Evolutionary conservation across 352 stramenopile species (phyloP).

Genomic region (Phytopythium sindhum): DNA sequence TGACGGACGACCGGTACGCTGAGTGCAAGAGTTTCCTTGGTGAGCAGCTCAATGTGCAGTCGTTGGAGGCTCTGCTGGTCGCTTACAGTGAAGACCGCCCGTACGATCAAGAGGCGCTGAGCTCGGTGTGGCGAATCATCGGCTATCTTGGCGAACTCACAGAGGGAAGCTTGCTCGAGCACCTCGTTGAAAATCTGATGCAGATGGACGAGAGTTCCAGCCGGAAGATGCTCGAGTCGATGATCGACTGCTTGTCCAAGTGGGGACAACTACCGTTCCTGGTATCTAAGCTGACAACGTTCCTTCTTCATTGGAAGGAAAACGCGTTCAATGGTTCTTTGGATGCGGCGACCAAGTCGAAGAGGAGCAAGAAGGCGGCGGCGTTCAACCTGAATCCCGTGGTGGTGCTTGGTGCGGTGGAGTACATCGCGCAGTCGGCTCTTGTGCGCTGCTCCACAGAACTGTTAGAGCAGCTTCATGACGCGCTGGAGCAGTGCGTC

Average conservation of each 20-base stretch:
- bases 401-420: conserved; percentile 54
- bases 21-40: conserved; percentile 76
- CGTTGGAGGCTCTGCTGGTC: conserved; percentile 55
- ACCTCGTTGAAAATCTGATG: conserved; percentile 65
- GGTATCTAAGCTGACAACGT: conserved; percentile 53
- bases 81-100: conserved; percentile 60
- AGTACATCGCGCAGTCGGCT: conserved; percentile 60
- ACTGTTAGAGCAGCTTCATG: conserved; percentile 44
- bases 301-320: conserved; percentile 54
- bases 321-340: conserved; percentile 28
- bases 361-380: conserved; percentile 31
- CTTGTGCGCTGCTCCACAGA: conserved; percentile 42
- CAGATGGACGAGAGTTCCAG: conserved; percentile 67
- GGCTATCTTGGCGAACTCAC: conserved; percentile 65
- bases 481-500: conserved; percentile 36
- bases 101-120: conserved; percentile 65
- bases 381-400: conserved; percentile 46
- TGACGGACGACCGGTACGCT: conserved; percentile 58
- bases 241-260: conserved; percentile 74
- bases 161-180: conserved; percentile 53
- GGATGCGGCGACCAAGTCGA: conserved; percentile 16
- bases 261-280: conserved; percentile 74
- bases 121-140: conserved; percentile 72
- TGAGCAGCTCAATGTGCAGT: conserved; percentile 58
- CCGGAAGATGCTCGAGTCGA: conserved; percentile 70